Conservation (phyloP, 108 stramenopile species). For the Parmales sp. region DNA sequence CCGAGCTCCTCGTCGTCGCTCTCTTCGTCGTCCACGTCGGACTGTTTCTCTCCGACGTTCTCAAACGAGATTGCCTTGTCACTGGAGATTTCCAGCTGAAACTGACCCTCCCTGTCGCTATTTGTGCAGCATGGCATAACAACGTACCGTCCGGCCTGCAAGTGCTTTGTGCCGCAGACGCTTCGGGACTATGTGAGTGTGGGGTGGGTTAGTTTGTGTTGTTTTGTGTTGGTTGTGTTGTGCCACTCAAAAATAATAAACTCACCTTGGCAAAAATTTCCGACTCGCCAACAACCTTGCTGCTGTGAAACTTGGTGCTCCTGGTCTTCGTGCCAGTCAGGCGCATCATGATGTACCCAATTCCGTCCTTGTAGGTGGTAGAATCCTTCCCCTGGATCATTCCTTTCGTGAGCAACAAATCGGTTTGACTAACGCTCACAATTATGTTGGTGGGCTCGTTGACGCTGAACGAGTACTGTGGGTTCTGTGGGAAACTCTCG, state of each 20-base stretch:
- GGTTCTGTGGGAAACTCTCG: constrained; percentile 1
- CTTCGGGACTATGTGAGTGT: too few relatives aligned
- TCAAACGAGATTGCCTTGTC: not conserved
- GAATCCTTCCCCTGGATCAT: not conserved
- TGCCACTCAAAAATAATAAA: too few relatives aligned
- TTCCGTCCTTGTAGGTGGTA: not conserved
- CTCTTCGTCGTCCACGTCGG: constrained; percentile 9
- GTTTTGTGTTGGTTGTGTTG: too few relatives aligned
- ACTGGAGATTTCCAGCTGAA: not conserved
- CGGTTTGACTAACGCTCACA: not conserved
- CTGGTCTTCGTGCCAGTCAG: constrained; percentile 5
- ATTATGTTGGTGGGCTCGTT: not conserved
- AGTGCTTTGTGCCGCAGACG: not conserved
- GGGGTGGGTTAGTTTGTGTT: too few relatives aligned
- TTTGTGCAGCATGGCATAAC: not conserved
- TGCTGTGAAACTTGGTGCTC: constrained; percentile 6
- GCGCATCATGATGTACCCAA: not conserved
- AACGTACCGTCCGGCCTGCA: not conserved
- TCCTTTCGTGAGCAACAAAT: not conserved
- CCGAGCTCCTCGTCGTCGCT: constrained; percentile 9
- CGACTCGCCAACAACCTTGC: not conserved
- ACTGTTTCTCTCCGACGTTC: constrained; percentile 1
- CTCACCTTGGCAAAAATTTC: not conserved
- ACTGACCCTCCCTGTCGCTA: not conserved
- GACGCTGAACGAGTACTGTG: constrained; percentile 9